phyloP scores from a whole-genome alignment of 1,139 yeast genomes.

The Taphrina flavorubra region DNA sequence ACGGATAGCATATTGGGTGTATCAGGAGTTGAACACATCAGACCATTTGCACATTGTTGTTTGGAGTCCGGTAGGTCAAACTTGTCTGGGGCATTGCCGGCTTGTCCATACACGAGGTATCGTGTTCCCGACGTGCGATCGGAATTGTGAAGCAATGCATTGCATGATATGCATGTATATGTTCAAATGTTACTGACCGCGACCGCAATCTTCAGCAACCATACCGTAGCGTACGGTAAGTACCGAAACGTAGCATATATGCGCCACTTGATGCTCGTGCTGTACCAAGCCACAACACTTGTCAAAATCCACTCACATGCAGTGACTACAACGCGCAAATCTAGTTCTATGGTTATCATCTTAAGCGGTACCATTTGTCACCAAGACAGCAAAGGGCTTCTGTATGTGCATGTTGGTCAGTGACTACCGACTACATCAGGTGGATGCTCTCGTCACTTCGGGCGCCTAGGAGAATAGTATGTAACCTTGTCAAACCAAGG shows the following conservation, averaged over 20 bases:
- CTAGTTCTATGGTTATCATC: no score
- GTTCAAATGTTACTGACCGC: background rate
- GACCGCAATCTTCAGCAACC: background rate
- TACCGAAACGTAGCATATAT: no score
- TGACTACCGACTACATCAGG: background rate
- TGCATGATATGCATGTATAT: background rate
- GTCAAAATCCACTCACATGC: background rate
- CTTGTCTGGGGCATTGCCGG: no score
- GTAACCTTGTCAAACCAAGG: background rate
- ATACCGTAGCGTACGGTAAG: no score
- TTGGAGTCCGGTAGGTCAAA: no score
- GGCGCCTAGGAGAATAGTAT: background rate
- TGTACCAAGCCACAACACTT: background rate
- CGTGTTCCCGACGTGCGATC: no score
- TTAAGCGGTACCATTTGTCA: no score
- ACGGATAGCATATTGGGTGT: background rate
- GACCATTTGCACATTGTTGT: no score
- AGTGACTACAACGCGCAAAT: background rate
- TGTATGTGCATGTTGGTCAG: background rate
- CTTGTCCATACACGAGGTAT: no score
- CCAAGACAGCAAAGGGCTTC: no score
- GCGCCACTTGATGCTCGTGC: constrained; percentile 14
- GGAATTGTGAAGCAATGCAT: no score
- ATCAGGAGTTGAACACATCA: no score
- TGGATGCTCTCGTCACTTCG: background rate